Percentiles rank a stretch among this genome's conserved stretches.
These are phyloP conservation scores for Quercus tomentella DNA, from an alignment of 331 rosid species.

Conservation along the genomic window DNA sequence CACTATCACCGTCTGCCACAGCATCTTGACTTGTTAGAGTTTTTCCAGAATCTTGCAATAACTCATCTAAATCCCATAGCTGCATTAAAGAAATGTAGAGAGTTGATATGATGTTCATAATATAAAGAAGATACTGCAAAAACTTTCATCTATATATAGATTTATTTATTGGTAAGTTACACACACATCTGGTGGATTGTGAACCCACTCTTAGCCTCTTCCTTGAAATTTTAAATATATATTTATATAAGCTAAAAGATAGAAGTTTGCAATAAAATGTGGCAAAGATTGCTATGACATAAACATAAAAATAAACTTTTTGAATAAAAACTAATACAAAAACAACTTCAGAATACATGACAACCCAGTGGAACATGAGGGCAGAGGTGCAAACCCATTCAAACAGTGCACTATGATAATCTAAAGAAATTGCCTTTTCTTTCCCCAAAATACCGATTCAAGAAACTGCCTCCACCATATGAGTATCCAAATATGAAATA, in stretches of 20 bases:
- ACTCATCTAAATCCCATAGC: constrained; percentile 77
- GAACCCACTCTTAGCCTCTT: no score
- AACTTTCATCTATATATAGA: background rate
- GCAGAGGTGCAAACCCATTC: background rate
- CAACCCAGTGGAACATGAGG: background rate
- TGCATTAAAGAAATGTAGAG: constrained; percentile 18
- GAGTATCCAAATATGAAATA: background rate
- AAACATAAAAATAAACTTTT: no score
- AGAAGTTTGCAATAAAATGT: background rate
- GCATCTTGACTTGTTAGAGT: constrained; percentile 25
- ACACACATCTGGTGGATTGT: no score
- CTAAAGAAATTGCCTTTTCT: no score
- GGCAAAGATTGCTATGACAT: background rate
- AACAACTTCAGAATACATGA: background rate
- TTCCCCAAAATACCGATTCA: no score
- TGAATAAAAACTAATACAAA: background rate
- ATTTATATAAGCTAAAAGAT: background rate
- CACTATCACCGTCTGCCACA: constrained; percentile 32
- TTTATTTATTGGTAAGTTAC: no score
- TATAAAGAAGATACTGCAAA: background rate
- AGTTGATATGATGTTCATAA: no score
- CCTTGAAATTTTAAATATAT: background rate
- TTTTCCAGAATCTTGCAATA: constrained; percentile 44
- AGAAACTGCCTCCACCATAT: no score
- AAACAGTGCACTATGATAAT: no score